Base-by-base conservation (phyloP, 805 yeast species). In the Nakazawaea wickerhamii region DNA sequence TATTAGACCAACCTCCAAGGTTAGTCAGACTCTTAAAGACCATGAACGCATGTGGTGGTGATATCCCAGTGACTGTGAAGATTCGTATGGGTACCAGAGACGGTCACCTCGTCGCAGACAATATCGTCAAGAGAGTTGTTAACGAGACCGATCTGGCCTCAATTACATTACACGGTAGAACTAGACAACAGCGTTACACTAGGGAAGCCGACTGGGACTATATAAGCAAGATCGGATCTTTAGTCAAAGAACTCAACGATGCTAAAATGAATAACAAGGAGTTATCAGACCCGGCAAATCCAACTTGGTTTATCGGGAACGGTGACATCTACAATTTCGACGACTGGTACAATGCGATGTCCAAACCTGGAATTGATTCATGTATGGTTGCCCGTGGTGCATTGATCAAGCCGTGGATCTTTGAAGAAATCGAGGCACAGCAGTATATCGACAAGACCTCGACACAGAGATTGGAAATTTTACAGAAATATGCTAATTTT, bases 331-430 rank as follows among this genome's bases (percentile, higher is more conserved):
- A 71, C 67, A 82, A 87, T 15, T 79, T 75, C 65, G 84, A 84
- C 55, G 98, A 93, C 58, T 93, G 96, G 95, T 75, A 87, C 60
- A 71, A 68, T 26, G 89, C 84, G 9, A 69, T 81, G 32, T 62
- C 66, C 21, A 74, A 79, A 37, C 75, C 75, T 23, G 84, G 84
- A 18, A 80, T 91, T 45, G 99, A 93, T 64, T 79, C 93, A 23
- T 95, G 89, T 14, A 93, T 95, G 97, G 87, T 93, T 42, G 99
- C 98, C 3, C 76, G 99, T 56, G 99, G 98, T 43, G 98, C 98
- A 2, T 73, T 93, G 50, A 90, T 93, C 59, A 93, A 93, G 64
- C 99, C 99, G 27, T 93, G 99, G 99, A 86, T 93, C 40, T 93
- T 91, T 53, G 97, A 93, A 66, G 99, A 93, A 64, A 77, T 93